phyloP scores from a whole-genome alignment of 139 green algal genomes.

The Asterochloris sp. region DNA sequence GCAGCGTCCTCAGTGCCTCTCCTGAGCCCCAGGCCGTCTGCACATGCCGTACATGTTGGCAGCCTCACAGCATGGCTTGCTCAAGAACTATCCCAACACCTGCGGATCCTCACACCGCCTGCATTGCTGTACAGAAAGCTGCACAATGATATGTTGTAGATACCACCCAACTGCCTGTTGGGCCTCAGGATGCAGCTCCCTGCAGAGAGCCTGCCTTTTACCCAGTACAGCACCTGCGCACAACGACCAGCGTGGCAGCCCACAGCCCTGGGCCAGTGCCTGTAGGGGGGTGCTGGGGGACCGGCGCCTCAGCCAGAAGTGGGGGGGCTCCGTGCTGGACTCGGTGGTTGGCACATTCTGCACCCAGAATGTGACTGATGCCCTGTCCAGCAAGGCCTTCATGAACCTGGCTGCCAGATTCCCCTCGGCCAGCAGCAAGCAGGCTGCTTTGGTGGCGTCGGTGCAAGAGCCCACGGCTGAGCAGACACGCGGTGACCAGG shows the following conservation, averaged over 20 bases:
- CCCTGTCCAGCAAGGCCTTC: slow-evolving; percentile 73
- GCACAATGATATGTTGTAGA: not conserved
- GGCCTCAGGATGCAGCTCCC: not conserved
- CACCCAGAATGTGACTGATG: slow-evolving; percentile 81
- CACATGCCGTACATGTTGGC: not conserved
- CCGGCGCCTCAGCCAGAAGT: slow-evolving; percentile 28
- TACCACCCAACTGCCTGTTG: not conserved
- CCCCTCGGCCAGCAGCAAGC: slow-evolving; percentile 17
- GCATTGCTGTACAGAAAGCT: not conserved
- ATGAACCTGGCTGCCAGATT: slow-evolving; percentile 70
- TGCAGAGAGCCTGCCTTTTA: not conserved
- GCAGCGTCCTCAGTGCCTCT: not conserved
- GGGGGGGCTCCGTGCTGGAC: slow-evolving; percentile 77
- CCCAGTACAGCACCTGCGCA: not conserved
- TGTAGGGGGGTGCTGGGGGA: slow-evolving; percentile 46
- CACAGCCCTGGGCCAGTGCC: too few species aligned
- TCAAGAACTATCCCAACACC: not conserved
- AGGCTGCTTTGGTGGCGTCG: not conserved
- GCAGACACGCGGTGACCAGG: too few species aligned
- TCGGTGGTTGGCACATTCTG: slow-evolving; percentile 77
- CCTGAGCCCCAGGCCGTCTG: not conserved
- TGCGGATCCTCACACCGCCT: not conserved
- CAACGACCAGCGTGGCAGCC: not conserved
- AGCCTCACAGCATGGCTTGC: too few species aligned
- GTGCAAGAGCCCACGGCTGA: too few species aligned